Base-by-base conservation (phyloP, 768 basidiomycete species). In the Mycena galericulata region DNA sequence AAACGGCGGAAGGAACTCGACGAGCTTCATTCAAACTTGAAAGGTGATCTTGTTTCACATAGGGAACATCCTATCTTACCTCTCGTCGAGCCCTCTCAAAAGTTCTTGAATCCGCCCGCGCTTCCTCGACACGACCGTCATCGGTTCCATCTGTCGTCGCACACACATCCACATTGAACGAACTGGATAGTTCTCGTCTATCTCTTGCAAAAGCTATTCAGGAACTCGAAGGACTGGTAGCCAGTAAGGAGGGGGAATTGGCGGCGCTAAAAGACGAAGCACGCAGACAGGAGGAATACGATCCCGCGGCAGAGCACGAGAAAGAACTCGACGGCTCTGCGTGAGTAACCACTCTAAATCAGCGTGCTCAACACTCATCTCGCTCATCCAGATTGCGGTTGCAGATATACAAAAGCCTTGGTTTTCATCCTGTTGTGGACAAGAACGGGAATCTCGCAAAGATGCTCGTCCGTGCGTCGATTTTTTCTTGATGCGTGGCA, bases 171-270 rank as follows among this genome's bases (percentile, higher is more conserved):
- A 83, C 82, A 18, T 77, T 94, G 50, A 91, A 93, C 70, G 86
- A 89, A 56, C 84, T 93, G 1, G 92, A 94, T 67, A 82, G 76
- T 41, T 85, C 84, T 8, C 86, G 88, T 34, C 76, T 93, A 50
- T 88, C 90, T 18, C 83, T 93, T 18, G 89, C 85, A 26, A 95
- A 95, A 73, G 87, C 90, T 7, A 91, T 94, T 69, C 90, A 90
- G 56, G 92, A 94, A 70, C 83, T 86, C 2, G 92, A 95, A 79
- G 85, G 87, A 43, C 77, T 87, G 50, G 76, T 92, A 8, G 88
- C 88, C 8, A 88, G 86, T 72, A 90, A 88, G 72, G 92, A 94
- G 72, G 89, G 88, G 2, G 92, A 93, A 74, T 85, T 93, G 0
- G 83, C 91, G 9, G 81, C 83, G 6, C 80, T 95, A 65, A 92